Evolutionary conservation across 441 rosid species (phyloP).

Genomic region (Rhodomyrtus psidioides): DNA sequence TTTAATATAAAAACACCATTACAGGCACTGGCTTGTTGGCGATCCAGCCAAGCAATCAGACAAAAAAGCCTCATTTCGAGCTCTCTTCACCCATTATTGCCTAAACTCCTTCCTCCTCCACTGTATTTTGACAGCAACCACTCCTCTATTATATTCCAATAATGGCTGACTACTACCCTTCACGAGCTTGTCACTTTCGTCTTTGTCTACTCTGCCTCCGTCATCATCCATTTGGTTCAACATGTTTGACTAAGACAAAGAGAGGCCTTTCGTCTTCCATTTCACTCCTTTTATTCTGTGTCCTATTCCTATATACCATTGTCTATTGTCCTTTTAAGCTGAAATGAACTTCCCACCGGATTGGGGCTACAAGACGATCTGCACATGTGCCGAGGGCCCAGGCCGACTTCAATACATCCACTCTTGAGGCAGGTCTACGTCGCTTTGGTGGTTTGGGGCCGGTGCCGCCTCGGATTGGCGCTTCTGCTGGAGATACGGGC

Average conservation of each 20-base stretch:
- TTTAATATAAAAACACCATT: background rate
- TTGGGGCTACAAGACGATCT: background rate
- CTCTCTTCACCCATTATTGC: background rate
- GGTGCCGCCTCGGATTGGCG: slow-evolving; percentile 27
- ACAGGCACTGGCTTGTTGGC: background rate
- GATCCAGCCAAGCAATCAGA: background rate
- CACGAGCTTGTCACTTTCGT: background rate
- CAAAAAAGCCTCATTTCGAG: background rate
- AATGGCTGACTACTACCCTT: background rate
- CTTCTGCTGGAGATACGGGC: slow-evolving; percentile 24
- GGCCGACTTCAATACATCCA: slow-evolving; percentile 58
- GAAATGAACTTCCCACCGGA: background rate
- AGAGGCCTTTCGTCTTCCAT: background rate
- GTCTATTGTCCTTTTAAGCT: background rate
- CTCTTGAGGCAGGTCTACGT: slow-evolving; percentile 61
- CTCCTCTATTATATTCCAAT: background rate
- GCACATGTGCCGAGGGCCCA: background rate
- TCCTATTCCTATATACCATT: background rate
- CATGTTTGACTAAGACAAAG: background rate
- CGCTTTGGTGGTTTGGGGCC: slow-evolving; percentile 32
- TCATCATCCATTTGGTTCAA: background rate
- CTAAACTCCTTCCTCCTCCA: background rate
- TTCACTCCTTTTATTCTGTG: background rate
- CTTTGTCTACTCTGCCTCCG: background rate
- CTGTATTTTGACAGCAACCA: background rate